These are phyloP conservation scores for Sphagnum tenellum DNA, from an alignment of 225 moss, liverwort and hornwort species.

Conservation along the genomic window DNA sequence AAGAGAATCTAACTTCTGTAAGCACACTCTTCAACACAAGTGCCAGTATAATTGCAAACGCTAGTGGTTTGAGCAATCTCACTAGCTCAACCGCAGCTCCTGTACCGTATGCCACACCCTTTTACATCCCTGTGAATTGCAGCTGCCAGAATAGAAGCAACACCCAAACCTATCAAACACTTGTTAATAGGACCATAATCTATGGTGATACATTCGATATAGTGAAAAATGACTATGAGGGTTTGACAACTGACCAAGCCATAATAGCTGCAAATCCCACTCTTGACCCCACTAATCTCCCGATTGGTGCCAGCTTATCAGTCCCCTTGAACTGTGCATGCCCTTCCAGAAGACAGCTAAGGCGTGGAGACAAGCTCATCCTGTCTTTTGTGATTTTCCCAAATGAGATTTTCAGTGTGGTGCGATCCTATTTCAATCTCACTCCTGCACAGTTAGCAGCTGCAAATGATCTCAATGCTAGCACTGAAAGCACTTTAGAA, in stretches of 20 bases:
- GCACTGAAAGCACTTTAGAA: not conserved
- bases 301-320: constrained; percentile 1
- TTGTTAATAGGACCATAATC: constrained; percentile 42
- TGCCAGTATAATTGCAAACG: constrained; percentile 3
- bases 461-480: constrained; percentile 27
- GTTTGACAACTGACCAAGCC: constrained; percentile 11
- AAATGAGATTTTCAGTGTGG: constrained; percentile 2
- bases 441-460: constrained; percentile 9
- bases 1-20: not conserved
- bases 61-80: constrained; percentile 1
- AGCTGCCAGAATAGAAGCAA: constrained; percentile 4
- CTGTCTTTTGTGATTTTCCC: constrained; percentile 43
- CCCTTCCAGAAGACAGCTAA: constrained; percentile 12
- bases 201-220: constrained; percentile 14
- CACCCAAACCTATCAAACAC: constrained; percentile 7
- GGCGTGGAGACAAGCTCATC: constrained; percentile 9
- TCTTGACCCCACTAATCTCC: not conserved
- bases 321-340: constrained; percentile 39
- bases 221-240: constrained; percentile 9
- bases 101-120: not conserved
- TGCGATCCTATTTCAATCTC: constrained; percentile 44
- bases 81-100: constrained; percentile 1
- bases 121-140: constrained; percentile 27
- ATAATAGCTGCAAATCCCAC: constrained; percentile 11
- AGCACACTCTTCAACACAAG: not conserved